Evolutionary conservation across 768 basidiomycete species (phyloP).

Genomic region (Hygrocybe coccinea): DNA sequence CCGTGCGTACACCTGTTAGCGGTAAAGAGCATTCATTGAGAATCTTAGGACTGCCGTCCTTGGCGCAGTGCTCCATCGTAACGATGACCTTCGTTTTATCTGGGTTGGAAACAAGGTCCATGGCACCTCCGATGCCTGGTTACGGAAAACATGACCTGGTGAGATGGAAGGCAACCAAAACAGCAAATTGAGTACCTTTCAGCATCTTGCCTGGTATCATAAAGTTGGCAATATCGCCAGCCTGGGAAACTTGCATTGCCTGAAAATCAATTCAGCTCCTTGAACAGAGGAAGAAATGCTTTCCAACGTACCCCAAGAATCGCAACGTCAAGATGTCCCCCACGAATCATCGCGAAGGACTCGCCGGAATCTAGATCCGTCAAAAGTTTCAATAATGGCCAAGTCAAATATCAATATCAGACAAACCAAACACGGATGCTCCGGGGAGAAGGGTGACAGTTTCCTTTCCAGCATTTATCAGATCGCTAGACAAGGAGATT

Average conservation of each 20-base stretch:
- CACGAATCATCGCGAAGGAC: conserved; percentile 97
- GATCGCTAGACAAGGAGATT: conserved; percentile 49
- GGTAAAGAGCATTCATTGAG: conserved; percentile 77
- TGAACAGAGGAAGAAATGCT: conserved; percentile 1
- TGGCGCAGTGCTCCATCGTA: conserved; percentile 86
- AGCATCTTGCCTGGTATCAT: conserved; percentile 96
- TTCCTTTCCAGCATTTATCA: conserved; percentile 94
- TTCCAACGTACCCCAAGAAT: conserved; percentile 76
- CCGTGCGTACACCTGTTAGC: conserved; percentile 80
- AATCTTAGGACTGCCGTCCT: conserved; percentile 87
- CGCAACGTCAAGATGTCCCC: conserved; percentile 89
- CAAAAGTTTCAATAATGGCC: conserved; percentile 3
- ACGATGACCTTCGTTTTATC: conserved; percentile 91
- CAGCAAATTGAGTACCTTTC: conserved; percentile 46
- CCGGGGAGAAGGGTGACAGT: conserved; percentile 90
- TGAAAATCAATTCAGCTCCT: conserved; percentile 24
- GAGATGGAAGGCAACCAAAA: background rate
- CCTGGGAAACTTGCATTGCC: conserved; percentile 94
- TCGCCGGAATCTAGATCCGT: conserved; percentile 69
- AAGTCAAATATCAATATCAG: background rate
- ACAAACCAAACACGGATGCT: conserved; percentile 81
- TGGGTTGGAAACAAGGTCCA: conserved; percentile 95
- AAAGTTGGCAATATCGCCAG: conserved; percentile 93
- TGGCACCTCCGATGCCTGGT: conserved; percentile 87
- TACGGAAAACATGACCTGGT: conserved; percentile 9